Conservation (phyloP, 2,329 filamentous ascomycete genomes). For the Alternaria sp. region DNA sequence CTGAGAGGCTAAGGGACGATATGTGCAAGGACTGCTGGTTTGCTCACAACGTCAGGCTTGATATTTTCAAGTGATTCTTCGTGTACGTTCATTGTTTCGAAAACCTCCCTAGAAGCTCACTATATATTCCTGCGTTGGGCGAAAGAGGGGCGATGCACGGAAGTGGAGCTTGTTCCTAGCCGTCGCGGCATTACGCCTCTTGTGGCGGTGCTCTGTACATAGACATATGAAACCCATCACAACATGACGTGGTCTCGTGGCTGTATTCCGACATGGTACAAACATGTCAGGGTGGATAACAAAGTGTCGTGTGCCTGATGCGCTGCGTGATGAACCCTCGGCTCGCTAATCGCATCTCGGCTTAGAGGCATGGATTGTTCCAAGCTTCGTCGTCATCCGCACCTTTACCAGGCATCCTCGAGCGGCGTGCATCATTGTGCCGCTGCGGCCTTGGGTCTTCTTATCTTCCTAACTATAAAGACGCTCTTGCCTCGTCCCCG, state of each 20-base stretch:
- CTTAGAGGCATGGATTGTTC: constrained; percentile 16
- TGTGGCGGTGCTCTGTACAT: constrained; percentile 20
- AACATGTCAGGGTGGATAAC: constrained; percentile 14
- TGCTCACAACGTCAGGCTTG: constrained; percentile 23
- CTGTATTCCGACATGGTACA: constrained; percentile 2
- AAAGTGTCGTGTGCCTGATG: constrained; percentile 29
- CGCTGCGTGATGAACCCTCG: constrained; percentile 17
- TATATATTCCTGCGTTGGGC: not conserved
- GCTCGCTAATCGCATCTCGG: constrained; percentile 31
- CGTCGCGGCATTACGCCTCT: constrained; percentile 2
- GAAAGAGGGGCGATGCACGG: not conserved
- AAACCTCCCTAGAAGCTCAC: not conserved
- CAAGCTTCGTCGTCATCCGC: constrained; percentile 16
- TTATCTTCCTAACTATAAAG: constrained; percentile 22
- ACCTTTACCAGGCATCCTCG: constrained; percentile 22
- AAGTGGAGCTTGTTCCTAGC: not conserved
- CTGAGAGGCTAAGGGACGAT: constrained; percentile 33
- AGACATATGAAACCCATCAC: not conserved
- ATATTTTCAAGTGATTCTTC: not conserved
- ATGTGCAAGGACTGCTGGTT: constrained; percentile 37
- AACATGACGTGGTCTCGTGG: constrained; percentile 41
- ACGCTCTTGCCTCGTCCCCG: constrained; percentile 6
- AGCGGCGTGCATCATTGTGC: constrained; percentile 20
- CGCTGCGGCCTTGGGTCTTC: constrained; percentile 4
- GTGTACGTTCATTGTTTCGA: not conserved